phyloP scores from a whole-genome alignment of 1,284 basidiomycete species.

The Apiotrichum laibachii region DNA sequence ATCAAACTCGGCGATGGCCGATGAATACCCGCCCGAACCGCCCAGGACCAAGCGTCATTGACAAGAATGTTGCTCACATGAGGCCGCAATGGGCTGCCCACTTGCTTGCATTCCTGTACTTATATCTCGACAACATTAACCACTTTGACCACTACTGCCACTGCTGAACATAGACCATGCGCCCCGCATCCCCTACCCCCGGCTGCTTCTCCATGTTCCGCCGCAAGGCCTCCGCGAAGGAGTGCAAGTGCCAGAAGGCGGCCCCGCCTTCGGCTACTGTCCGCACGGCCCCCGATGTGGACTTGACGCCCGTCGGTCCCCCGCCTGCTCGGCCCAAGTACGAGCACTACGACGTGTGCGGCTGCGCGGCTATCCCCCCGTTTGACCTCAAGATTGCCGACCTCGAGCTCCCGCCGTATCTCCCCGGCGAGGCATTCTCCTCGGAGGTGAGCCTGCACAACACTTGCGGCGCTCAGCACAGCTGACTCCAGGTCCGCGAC shows the following conservation, averaged over 20 bases:
- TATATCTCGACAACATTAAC: neutral
- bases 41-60: too few relatives aligned
- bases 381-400: neutral
- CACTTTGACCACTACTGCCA: neutral
- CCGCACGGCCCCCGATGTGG: neutral
- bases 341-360: conserved; percentile 6
- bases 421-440: neutral
- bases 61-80: too few relatives aligned
- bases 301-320: neutral
- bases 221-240: too few relatives aligned
- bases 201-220: conserved; percentile 6
- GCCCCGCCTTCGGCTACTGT: too few relatives aligned
- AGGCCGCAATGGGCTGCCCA: too few relatives aligned
- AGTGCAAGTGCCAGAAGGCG: neutral
- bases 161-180: neutral
- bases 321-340: neutral
- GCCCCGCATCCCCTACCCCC: neutral
- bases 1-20: too few relatives aligned
- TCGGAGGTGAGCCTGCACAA: neutral
- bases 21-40: too few relatives aligned
- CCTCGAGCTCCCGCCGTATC: conserved; percentile 3
- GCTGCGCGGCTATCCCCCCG: neutral
- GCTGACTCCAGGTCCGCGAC: conserved; percentile 10
- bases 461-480: neutral
- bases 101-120: too few relatives aligned